Percentiles rank a stretch among this genome's conserved stretches.
Conservation (phyloP, 2,329 filamentous ascomycete species). For the Aaosphaeria arxii region DNA sequence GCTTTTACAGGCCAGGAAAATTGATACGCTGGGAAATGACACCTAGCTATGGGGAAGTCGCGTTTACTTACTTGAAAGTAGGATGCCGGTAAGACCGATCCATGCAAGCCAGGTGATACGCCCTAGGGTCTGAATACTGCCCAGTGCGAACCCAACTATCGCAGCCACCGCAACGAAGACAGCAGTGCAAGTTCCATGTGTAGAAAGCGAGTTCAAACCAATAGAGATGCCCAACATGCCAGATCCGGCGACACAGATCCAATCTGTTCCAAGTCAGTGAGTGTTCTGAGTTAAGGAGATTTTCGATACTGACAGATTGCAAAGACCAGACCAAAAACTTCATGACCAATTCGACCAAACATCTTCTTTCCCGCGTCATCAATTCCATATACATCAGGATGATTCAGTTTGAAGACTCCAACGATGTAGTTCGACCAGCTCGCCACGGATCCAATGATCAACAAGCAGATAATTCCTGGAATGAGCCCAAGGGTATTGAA, state of each 20-base stretch:
- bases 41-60: no score
- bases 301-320: constrained; percentile 30
- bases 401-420: constrained; percentile 53
- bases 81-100: constrained; percentile 3
- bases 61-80: not conserved
- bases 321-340: constrained; percentile 24
- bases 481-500: constrained; percentile 49
- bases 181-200: constrained; percentile 34
- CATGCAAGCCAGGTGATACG: constrained; percentile 11
- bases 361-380: constrained; percentile 55
- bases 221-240: constrained; percentile 6
- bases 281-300: constrained; percentile 19
- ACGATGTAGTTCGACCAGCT: constrained; percentile 51
- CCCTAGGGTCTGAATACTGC: constrained; percentile 5
- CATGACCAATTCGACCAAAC: constrained; percentile 52
- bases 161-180: constrained; percentile 14
- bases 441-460: constrained; percentile 42
- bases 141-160: constrained; percentile 20
- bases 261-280: constrained; percentile 25
- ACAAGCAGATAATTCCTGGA: constrained; percentile 47
- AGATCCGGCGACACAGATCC: constrained; percentile 12
- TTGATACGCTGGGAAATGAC: not conserved
- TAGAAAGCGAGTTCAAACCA: constrained; percentile 47
- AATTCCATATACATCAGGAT: constrained; percentile 57
- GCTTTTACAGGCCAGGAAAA: not conserved